Conservation (phyloP, 2,329 filamentous ascomycete species). For the Dothiorella sarmentorum region DNA sequence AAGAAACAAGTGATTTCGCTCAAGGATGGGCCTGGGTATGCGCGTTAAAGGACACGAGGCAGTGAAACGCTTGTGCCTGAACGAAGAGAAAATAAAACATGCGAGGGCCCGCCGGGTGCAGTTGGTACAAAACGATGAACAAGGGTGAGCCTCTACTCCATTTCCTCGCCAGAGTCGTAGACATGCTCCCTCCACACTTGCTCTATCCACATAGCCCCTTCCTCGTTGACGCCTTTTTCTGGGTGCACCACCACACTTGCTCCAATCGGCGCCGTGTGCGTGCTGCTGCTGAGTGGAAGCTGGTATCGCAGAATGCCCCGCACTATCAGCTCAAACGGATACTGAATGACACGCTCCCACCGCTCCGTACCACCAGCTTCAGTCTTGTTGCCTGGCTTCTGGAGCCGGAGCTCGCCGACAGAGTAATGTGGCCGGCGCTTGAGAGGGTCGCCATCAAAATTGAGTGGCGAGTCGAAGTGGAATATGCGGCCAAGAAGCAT, state of each 20-base stretch:
- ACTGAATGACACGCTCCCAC: conserved; percentile 86
- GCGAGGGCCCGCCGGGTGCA: no score
- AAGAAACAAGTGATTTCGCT: not conserved
- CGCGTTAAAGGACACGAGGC: conserved; percentile 3
- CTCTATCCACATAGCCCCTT: conserved; percentile 17
- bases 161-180: not conserved
- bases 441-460: conserved; percentile 87
- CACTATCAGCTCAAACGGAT: conserved; percentile 90
- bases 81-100: not conserved
- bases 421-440: conserved; percentile 69
- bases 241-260: conserved; percentile 31
- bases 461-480: conserved; percentile 80
- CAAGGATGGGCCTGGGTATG: conserved; percentile 14
- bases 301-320: conserved; percentile 86
- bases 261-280: conserved; percentile 50
- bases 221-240: conserved; percentile 10
- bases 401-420: conserved; percentile 77
- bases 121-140: not conserved
- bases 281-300: conserved; percentile 56
- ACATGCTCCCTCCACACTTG: not conserved
- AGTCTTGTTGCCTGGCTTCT: conserved; percentile 82
- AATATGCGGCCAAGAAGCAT: conserved; percentile 89
- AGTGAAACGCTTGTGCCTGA: not conserved
- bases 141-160: not conserved
- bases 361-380: conserved; percentile 74